Percentiles rank a stretch among this genome's conserved stretches.
Conservation (phyloP, 106 monocot species). For the Phalaenopsis aphrodite region DNA sequence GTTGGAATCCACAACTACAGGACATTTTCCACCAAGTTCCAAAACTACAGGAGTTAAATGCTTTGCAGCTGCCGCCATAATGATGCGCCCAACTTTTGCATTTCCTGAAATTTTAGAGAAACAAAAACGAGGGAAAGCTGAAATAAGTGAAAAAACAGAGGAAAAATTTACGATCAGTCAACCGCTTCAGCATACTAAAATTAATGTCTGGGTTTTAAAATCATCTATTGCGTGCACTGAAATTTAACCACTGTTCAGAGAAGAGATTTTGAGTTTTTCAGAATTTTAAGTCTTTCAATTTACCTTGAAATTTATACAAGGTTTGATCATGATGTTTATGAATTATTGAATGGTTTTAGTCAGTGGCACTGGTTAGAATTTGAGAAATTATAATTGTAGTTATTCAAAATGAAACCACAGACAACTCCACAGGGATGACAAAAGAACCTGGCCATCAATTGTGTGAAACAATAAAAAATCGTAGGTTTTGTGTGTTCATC, state of each 20-base stretch:
- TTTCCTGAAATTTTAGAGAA: slow-evolving; percentile 25
- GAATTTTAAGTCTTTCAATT: too few species aligned
- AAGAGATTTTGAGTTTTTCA: background rate
- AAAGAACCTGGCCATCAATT: too few species aligned
- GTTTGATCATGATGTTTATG: too few species aligned
- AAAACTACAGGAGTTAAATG: slow-evolving; percentile 63
- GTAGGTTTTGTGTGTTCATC: too few species aligned
- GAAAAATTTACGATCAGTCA: background rate
- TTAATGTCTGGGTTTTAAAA: background rate
- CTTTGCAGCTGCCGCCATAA: slow-evolving; percentile 69
- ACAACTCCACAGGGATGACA: too few species aligned
- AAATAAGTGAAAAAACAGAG: background rate
- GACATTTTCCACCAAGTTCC: slow-evolving; percentile 75
- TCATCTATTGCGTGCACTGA: background rate
- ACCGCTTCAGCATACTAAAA: too few species aligned
- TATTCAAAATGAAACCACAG: too few species aligned
- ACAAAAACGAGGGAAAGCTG: background rate
- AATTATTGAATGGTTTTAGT: too few species aligned
- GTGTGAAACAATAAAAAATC: too few species aligned
- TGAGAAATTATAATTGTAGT: too few species aligned
- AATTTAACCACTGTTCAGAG: background rate
- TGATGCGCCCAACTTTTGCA: slow-evolving; percentile 39
- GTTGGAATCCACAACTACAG: slow-evolving; percentile 57
- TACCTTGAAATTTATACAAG: too few species aligned
- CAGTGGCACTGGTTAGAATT: too few species aligned